Conservation (phyloP, 1,284 basidiomycete species). For the Termitomyces sp. region DNA sequence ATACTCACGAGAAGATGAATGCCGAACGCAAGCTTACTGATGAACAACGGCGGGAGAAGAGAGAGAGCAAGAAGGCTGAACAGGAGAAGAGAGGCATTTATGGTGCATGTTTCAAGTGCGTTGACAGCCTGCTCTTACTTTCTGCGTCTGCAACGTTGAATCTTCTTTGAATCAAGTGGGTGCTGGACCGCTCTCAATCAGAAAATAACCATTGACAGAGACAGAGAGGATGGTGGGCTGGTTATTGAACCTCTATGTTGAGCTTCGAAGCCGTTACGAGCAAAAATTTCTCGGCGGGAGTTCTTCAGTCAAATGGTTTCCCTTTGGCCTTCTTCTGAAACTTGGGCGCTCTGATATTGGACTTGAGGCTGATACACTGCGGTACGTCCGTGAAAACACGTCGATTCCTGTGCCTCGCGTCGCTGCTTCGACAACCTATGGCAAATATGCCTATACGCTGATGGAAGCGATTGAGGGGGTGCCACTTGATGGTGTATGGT, state of each 20-base stretch:
- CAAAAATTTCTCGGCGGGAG: not conserved
- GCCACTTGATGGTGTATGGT: constrained; percentile 5
- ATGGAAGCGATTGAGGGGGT: constrained; percentile 9
- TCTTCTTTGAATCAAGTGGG: not conserved
- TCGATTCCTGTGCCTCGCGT: constrained; percentile 14
- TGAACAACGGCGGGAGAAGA: constrained; percentile 84
- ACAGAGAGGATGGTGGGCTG: constrained; percentile 1
- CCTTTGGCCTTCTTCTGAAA: constrained; percentile 11
- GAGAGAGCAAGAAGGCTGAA: constrained; percentile 76
- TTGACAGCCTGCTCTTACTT: constrained; percentile 19
- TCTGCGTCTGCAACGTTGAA: not conserved
- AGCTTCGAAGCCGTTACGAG: constrained; percentile 7
- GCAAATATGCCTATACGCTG: constrained; percentile 5
- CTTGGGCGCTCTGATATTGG: constrained; percentile 1
- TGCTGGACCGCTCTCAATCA: not conserved
- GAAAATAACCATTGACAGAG: not conserved
- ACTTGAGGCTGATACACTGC: constrained; percentile 12
- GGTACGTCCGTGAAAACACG: constrained; percentile 11
- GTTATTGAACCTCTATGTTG: constrained; percentile 1
- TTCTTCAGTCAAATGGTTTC: constrained; percentile 5
- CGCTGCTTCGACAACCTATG: constrained; percentile 1
- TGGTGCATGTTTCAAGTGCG: constrained; percentile 87
- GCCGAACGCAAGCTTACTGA: constrained; percentile 85
- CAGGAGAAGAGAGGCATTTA: constrained; percentile 87
- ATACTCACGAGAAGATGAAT: constrained; percentile 92